Evolutionary conservation across 305 asterid genomes (phyloP).

Genomic region (Fraxinus latifolia): DNA sequence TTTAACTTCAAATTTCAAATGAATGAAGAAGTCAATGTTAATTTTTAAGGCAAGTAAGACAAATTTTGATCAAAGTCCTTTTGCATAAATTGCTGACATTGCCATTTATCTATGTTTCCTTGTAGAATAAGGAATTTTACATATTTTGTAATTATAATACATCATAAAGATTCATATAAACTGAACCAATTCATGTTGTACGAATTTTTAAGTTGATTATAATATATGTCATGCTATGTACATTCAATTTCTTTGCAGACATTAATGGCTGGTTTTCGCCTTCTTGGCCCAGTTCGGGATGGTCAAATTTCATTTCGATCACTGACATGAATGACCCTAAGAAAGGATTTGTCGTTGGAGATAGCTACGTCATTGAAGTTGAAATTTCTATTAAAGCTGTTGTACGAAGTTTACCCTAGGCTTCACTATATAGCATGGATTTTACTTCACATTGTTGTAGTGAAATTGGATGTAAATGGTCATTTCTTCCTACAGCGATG

Average conservation of each 20-base stretch:
- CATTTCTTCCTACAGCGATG: not conserved
- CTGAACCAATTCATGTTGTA: not conserved
- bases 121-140: not conserved
- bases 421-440: not conserved
- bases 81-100: no score
- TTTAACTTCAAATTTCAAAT: no score
- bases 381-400: not conserved
- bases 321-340: not conserved
- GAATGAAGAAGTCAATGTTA: no score
- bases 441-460: not conserved
- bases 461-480: not conserved
- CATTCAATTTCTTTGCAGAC: not conserved
- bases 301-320: not conserved
- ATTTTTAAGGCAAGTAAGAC: no score
- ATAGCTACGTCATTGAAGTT: not conserved
- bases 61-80: no score
- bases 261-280: not conserved
- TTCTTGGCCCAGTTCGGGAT: not conserved
- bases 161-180: not conserved
- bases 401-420: not conserved
- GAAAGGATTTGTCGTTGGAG: not conserved
- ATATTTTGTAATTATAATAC: no score
- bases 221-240: not conserved
- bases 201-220: not conserved
- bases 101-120: no score